Evolutionary conservation across 129 eudicot species (phyloP).

Genomic region (Artemisia argyi): DNA sequence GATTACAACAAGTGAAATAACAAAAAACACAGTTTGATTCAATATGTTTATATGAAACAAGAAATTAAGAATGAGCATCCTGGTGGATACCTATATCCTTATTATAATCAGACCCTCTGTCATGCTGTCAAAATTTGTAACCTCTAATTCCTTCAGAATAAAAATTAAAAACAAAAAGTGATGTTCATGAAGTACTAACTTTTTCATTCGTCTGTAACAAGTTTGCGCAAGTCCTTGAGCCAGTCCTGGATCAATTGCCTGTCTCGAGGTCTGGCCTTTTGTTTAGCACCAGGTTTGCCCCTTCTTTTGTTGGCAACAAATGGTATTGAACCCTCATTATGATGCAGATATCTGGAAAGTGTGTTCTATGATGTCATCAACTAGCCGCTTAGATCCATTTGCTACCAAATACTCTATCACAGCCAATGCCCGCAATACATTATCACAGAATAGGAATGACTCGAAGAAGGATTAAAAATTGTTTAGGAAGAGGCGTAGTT

Average conservation of each 20-base stretch:
- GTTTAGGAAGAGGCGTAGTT: too few species aligned
- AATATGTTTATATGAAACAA: too few species aligned
- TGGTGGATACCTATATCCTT: too few species aligned
- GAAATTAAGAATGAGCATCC: too few species aligned
- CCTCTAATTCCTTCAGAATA: too few species aligned
- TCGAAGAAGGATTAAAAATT: too few species aligned
- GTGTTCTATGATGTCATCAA: constrained; percentile 92
- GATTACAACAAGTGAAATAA: too few species aligned
- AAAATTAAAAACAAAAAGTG: too few species aligned
- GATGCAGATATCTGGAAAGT: constrained; percentile 92
- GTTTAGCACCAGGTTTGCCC: constrained; percentile 40
- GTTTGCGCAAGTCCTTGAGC: constrained; percentile 79
- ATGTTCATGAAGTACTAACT: constrained; percentile 38
- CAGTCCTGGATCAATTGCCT: constrained; percentile 92
- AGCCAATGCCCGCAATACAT: constrained; percentile 66
- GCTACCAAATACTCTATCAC: constrained; percentile 96
- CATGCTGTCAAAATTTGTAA: too few species aligned
- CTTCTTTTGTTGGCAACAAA: constrained; percentile 47
- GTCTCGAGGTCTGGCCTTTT: constrained; percentile 78
- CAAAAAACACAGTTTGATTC: too few species aligned
- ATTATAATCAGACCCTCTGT: too few species aligned
- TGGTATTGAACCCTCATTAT: constrained; percentile 37
- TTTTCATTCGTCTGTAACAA: constrained; percentile 75
- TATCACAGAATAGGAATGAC: too few species aligned
- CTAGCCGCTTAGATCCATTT: constrained; percentile 98